phyloP scores from a whole-genome alignment of 1,284 basidiomycete species.

The Erythrobasidium hasegawianum region DNA sequence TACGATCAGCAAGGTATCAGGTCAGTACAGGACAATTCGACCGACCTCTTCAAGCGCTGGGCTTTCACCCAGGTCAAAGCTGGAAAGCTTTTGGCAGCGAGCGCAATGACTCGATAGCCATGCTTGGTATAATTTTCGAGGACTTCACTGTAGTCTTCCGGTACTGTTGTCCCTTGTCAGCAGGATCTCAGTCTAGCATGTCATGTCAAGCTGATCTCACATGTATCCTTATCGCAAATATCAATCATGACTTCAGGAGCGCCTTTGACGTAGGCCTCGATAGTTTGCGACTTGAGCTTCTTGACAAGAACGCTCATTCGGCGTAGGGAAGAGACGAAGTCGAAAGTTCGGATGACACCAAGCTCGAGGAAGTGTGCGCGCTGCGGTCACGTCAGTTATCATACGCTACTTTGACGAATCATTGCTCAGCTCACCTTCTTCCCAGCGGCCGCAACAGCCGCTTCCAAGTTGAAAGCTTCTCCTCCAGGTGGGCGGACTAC shows the following conservation, averaged over 20 bases:
- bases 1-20: background rate
- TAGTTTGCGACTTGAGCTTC: conserved; percentile 82
- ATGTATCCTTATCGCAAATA: conserved; percentile 82
- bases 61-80: conserved; percentile 95
- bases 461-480: conserved; percentile 81
- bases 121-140: conserved; percentile 95
- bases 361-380: conserved; percentile 93
- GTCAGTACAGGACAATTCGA: background rate
- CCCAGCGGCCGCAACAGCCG: conserved; percentile 72
- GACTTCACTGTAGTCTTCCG: conserved; percentile 92
- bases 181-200: background rate
- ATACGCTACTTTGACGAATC: too few species aligned
- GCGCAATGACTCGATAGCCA: conserved; percentile 96
- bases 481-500: conserved; percentile 93
- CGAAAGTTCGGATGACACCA: conserved; percentile 92
- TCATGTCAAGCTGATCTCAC: conserved; percentile 55
- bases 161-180: conserved; percentile 60
- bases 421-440: too few species aligned
- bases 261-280: conserved; percentile 98
- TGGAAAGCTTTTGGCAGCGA: conserved; percentile 93
- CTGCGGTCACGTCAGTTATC: conserved; percentile 50
- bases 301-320: conserved; percentile 99
- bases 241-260: conserved; percentile 97
- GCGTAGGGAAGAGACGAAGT: conserved; percentile 88
- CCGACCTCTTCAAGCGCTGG: conserved; percentile 86